Base-by-base conservation (phyloP, 345 rosid species). In the Melaleuca quinquenervia region DNA sequence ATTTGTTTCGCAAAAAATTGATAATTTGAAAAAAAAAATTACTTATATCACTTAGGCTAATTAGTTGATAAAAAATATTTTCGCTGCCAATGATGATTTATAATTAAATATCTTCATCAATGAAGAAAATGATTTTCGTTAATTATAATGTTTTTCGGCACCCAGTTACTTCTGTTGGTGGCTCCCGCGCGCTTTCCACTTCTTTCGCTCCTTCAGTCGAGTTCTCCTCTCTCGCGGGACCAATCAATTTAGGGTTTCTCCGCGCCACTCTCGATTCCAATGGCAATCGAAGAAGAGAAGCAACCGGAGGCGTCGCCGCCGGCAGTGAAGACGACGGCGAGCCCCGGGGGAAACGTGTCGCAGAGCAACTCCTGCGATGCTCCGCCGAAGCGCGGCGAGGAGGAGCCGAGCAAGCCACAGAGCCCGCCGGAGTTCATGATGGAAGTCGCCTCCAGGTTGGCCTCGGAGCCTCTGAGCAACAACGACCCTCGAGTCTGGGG, bases 401-500 rank as follows among this genome's bases (percentile, higher is more conserved):
- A 36, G 56, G 84, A 82, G 32, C 50, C 32, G 82, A 53, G 32
- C 86, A 55, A 10, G 86, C 89, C 93, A 82, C 75, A 85, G 86
- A 89, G 87, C 76, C 89, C 94, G 14, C 88, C 86, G 85, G 92
- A 92, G 21, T 93, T 90, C 90, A 89, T 95, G 50, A 78, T 89
- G 89, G 91, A 95, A 26, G 93, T 86, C 52, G 98, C 98, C 83
- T 85, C 92, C 85, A 94, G 90, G 32, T 85, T 94, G 90, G 86
- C 98, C 52, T 88, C 98, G 45, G 95, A 95, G 90, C 94, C 97
- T 70, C 92, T 97, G 60, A 91, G 89, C 62, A 91, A 92, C 88
- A 87, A 88, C 85, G 98, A 94, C 76, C 91, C 95, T 2, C 80
- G 90, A 55, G 99, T 95, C 50, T 97, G 98, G 98, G 98, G 94